Percentiles rank a stretch among this genome's conserved stretches.
phyloP scores from a whole-genome alignment of 495 filamentous ascomycete species.

The Hypomontagnella monticulosa region DNA sequence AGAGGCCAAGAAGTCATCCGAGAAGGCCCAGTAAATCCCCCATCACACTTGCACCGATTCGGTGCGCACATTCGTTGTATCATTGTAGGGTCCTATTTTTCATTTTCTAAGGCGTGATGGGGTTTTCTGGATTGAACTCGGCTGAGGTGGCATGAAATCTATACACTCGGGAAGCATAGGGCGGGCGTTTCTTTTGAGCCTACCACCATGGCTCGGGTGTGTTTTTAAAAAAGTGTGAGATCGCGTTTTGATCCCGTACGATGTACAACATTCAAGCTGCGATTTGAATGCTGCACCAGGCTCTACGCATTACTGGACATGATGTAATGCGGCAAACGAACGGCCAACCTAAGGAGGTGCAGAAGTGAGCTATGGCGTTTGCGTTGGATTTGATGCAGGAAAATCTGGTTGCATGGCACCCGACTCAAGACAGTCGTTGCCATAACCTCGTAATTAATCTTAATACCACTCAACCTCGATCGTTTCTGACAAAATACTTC shows the following conservation, averaged over 20 bases:
- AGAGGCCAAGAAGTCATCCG: conserved; percentile 48
- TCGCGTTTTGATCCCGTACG: conserved; percentile 7
- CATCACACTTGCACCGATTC: conserved; percentile 18
- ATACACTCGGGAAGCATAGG: conserved; percentile 34
- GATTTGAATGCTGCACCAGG: conserved; percentile 25
- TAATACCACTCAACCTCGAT: conserved; percentile 37
- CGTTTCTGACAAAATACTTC: background rate
- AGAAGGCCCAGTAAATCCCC: conserved; percentile 40
- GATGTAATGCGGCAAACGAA: conserved; percentile 34
- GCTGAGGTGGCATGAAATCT: conserved; percentile 33
- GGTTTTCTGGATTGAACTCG: conserved; percentile 34
- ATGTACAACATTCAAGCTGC: conserved; percentile 19
- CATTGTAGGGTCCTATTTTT: conserved; percentile 40
- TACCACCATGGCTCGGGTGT: conserved; percentile 17
- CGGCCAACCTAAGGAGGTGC: conserved; percentile 19
- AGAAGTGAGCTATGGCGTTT: conserved; percentile 29
- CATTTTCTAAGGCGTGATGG: conserved; percentile 24
- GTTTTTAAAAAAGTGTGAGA: conserved; percentile 8
- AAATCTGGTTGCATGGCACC: conserved; percentile 19
- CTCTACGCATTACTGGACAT: conserved; percentile 17
- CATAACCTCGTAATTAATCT: conserved; percentile 27
- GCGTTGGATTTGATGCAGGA: conserved; percentile 25
- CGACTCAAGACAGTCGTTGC: conserved; percentile 20
- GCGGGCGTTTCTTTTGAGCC: conserved; percentile 31
- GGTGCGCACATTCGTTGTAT: conserved; percentile 45